Evolutionary conservation across 2,329 filamentous ascomycete genomes (phyloP).

Genomic region (Arthrinium phaeospermum): DNA sequence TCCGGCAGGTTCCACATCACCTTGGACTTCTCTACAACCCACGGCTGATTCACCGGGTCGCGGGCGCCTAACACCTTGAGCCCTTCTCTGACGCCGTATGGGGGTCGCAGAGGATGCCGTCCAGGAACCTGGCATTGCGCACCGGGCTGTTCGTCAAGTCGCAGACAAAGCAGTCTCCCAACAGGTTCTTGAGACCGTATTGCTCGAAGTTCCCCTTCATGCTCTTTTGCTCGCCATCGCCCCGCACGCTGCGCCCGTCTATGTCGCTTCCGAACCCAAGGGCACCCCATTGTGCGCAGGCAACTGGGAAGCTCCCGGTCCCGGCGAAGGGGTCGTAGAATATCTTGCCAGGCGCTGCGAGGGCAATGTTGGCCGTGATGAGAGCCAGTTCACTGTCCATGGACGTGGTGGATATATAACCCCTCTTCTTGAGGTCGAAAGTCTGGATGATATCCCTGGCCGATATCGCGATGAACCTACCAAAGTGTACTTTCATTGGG

Average conservation of each 20-base stretch:
- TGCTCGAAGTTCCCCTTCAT: conserved; percentile 79
- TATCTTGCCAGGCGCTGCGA: conserved; percentile 80
- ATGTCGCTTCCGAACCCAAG: conserved; percentile 88
- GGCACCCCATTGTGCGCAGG: conserved; percentile 89
- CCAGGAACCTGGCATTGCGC: conserved; percentile 59
- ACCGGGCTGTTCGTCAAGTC: conserved; percentile 90
- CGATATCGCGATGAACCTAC: conserved; percentile 71
- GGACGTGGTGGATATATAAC: conserved; percentile 93
- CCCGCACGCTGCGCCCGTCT: conserved; percentile 86
- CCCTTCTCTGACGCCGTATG: conserved; percentile 93
- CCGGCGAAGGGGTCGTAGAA: conserved; percentile 97
- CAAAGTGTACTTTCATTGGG: conserved; percentile 71
- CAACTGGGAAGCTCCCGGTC: conserved; percentile 90
- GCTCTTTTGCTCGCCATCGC: conserved; percentile 61
- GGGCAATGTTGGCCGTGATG: conserved; percentile 88
- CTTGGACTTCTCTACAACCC: conserved; percentile 71
- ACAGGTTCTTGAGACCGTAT: conserved; percentile 70
- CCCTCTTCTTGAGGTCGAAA: conserved; percentile 90
- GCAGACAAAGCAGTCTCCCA: conserved; percentile 81
- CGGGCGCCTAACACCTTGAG: conserved; percentile 83
- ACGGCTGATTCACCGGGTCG: conserved; percentile 65
- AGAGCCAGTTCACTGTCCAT: conserved; percentile 97
- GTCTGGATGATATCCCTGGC: conserved; percentile 70
- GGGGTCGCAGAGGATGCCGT: conserved; percentile 96
- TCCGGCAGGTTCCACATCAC: conserved; percentile 55